A percentile compares a stretch with the other conserved stretches of the same genome.
phyloP scores from a whole-genome alignment of 768 basidiomycete species.

The Serendipita sp. region DNA sequence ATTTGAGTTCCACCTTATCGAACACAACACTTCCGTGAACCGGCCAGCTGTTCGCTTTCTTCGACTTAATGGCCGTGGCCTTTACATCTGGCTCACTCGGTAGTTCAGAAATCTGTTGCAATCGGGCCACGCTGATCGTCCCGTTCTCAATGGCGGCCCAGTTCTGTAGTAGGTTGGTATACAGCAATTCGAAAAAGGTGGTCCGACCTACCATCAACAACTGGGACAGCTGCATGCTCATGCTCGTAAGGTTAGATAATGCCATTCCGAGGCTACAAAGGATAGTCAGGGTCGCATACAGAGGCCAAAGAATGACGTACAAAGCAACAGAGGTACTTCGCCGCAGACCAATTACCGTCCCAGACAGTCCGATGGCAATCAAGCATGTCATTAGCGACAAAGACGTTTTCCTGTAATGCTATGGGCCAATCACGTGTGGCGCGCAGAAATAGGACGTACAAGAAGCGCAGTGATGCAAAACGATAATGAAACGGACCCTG shows the following conservation, averaged over 20 bases:
- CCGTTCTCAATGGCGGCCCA: conserved; percentile 8
- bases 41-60: background rate
- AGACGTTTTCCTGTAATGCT: background rate
- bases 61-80: background rate
- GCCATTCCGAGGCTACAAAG: conserved; percentile 4
- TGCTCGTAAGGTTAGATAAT: background rate
- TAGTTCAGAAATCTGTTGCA: conserved; percentile 3
- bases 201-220: background rate
- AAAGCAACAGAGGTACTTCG: background rate
- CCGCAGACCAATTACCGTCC: background rate
- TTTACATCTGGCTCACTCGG: background rate
- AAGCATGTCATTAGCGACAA: conserved; percentile 5
- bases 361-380: conserved; percentile 7
- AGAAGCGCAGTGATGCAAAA: conserved; percentile 7
- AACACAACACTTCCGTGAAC: conserved; percentile 5
- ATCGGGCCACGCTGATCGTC: conserved; percentile 3
- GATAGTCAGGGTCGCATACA: background rate
- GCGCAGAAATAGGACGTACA: conserved; percentile 1
- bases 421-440: background rate
- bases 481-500: conserved; percentile 8
- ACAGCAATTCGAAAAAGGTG: background rate
- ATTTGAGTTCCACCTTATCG: conserved; percentile 2
- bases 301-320: background rate
- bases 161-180: background rate
- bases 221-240: background rate